Evolutionary conservation across 2,329 filamentous ascomycete genomes (phyloP).

Genomic region (Ophiocordyceps camponoti-floridani): DNA sequence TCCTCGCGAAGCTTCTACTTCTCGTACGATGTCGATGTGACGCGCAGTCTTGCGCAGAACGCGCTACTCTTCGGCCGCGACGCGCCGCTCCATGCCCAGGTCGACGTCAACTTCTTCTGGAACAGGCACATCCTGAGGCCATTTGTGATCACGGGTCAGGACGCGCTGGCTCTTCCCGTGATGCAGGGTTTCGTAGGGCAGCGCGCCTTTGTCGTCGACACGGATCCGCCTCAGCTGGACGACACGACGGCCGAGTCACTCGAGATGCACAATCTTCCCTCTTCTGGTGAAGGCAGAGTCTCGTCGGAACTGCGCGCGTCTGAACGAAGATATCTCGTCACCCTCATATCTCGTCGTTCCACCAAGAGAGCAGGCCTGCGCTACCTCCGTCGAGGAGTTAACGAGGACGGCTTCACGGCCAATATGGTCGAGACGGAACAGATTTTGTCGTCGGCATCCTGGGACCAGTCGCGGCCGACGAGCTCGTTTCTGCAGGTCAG

Average conservation of each 20-base stretch:
- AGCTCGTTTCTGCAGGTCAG: conserved; percentile 79
- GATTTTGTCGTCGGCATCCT: conserved; percentile 56
- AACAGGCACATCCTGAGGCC: conserved; percentile 59
- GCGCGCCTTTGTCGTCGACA: conserved; percentile 57
- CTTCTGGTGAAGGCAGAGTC: conserved; percentile 10
- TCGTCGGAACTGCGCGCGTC: conserved; percentile 25
- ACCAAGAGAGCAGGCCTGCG: conserved; percentile 72
- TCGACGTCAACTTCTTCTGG: conserved; percentile 79
- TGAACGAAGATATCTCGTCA: conserved; percentile 55
- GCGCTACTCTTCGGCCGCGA: conserved; percentile 6
- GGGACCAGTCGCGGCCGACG: conserved; percentile 41
- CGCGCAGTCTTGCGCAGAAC: conserved; percentile 36
- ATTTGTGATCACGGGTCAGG: conserved; percentile 57
- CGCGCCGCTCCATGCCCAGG: conserved; percentile 48
- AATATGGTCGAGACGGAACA: conserved; percentile 95
- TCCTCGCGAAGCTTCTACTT: conserved; percentile 80
- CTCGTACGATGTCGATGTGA: conserved; percentile 88
- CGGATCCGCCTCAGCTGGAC: conserved; percentile 36
- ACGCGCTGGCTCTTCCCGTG: conserved; percentile 57
- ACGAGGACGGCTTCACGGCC: conserved; percentile 75
- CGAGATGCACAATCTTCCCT: conserved; percentile 22
- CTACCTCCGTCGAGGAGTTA: conserved; percentile 77
- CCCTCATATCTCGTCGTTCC: conserved; percentile 77
- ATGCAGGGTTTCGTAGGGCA: conserved; percentile 95
- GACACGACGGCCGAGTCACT: conserved; percentile 24